phyloP scores from a whole-genome alignment of 495 filamentous ascomycete genomes.

The Lasiosphaeria miniovina region DNA sequence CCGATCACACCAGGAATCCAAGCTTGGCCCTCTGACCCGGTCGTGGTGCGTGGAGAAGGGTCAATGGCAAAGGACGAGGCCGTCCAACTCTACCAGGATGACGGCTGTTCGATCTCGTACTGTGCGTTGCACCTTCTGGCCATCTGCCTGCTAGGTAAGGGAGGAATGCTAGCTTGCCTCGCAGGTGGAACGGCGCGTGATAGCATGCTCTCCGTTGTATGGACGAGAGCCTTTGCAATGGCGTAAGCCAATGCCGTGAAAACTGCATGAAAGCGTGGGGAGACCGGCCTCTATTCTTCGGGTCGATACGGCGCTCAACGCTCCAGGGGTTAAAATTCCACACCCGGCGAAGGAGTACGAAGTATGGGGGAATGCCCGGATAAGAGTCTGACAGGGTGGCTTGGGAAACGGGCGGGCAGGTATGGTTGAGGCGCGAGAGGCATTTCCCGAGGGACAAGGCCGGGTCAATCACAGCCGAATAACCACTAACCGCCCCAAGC shows the following conservation, averaged over 20 bases:
- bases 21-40: slow-evolving; percentile 5
- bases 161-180: not conserved
- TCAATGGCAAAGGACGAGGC: slow-evolving; percentile 14
- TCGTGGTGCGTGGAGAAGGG: slow-evolving; percentile 4
- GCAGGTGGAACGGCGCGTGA: not conserved
- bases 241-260: not conserved
- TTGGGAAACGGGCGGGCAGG: not conserved
- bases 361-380: not conserved
- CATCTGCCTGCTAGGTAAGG: slow-evolving; percentile 11
- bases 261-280: not conserved
- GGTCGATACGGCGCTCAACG: not conserved
- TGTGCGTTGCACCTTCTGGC: slow-evolving; percentile 6
- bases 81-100: not conserved
- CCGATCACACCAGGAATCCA: slow-evolving; percentile 14
- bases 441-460: too few relatives aligned
- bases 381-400: not conserved
- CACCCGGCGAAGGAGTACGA: not conserved
- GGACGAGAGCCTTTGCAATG: not conserved
- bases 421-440: not conserved
- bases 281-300: not conserved
- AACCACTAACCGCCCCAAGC: too few relatives aligned
- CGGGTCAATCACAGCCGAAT: too few relatives aligned
- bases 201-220: not conserved
- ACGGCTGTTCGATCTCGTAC: slow-evolving; percentile 1
- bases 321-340: not conserved